Evolutionary conservation across 1,284 basidiomycete genomes (phyloP).

Genomic region (Ustilago trichophora): DNA sequence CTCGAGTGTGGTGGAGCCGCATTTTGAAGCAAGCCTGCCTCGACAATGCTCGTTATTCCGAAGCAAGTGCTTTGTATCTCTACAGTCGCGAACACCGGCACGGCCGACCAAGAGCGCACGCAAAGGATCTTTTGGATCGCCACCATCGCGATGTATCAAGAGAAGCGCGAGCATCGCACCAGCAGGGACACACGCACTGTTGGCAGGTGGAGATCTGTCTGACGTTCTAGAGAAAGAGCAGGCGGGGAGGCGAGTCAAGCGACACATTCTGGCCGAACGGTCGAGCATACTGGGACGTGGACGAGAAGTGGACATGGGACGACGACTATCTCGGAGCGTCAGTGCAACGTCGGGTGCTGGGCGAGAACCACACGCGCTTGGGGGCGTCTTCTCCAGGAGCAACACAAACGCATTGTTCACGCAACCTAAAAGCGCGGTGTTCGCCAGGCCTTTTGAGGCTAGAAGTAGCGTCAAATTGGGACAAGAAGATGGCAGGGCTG

Average conservation of each 20-base stretch:
- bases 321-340: constrained; percentile 37
- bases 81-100: constrained; percentile 36
- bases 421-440: not conserved
- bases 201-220: constrained; percentile 10
- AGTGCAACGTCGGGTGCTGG: constrained; percentile 16
- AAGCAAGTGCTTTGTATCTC: constrained; percentile 58
- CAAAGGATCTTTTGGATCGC: constrained; percentile 10
- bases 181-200: not conserved
- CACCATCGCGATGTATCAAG: constrained; percentile 13
- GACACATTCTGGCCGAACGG: constrained; percentile 18
- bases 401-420: constrained; percentile 4
- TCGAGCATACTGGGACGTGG: constrained; percentile 26
- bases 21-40: constrained; percentile 42
- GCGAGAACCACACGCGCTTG: constrained; percentile 14
- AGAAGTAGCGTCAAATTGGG: not conserved
- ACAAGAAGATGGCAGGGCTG: not conserved
- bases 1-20: constrained; percentile 53
- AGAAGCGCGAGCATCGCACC: constrained; percentile 7
- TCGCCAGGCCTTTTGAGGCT: not conserved
- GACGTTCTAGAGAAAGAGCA: constrained; percentile 42
- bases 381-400: constrained; percentile 29
- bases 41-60: constrained; percentile 52
- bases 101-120: constrained; percentile 14
- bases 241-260: constrained; percentile 24
- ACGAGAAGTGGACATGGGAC: constrained; percentile 43